Evolutionary conservation across 2,329 filamentous ascomycete species (phyloP), one percentile per base, ranked within the genome.

Genomic region (Hypoxylon sp.): DNA sequence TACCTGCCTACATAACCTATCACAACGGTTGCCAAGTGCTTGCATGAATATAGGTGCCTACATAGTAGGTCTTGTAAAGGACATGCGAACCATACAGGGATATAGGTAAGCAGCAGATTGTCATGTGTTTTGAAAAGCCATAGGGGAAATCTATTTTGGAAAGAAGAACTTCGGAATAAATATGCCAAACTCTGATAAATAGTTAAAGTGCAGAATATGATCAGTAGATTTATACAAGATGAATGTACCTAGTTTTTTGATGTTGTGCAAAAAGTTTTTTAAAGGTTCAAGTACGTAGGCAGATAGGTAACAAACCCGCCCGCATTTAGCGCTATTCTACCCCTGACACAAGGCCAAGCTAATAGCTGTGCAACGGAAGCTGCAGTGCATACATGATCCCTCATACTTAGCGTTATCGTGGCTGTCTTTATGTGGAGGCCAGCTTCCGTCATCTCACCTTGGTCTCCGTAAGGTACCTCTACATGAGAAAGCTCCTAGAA

Each of bases 301-400:
- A 23, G 23, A 30, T 30, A 48, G 28, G 21, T 23, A 23, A 5
- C 23, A 23, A 58, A 49, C 48, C 56, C 58, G 45, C 43, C 60
- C 53, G 61, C 61, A 51, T 56, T 65, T 68, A 68, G 62, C 43
- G 61, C 55, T 25, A 11, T 21, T 21, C 17, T 64, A 64, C 67
- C 67, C 67, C 60, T 69, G 67, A 69, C 38, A 46, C 58, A 65
- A 65, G 58, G 53, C 61, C 48, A 59, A 59, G 36, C 34, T 58
- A 57, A 52, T 19, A 32, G 14, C 38, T 43, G 38, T 43, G 38
- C 17, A 19, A 43, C 38, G 38, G 38, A 43, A 43, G 38, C 38
- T 43, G 38, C 38, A 43, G 38, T 43, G 11, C 38, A 4, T 14
- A 36, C 13, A 43, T 43, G 38, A 43, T 21, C 17, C 38, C 38